phyloP scores from a whole-genome alignment of 2,329 filamentous ascomycete species.

The Talaromyces pinophilus region DNA sequence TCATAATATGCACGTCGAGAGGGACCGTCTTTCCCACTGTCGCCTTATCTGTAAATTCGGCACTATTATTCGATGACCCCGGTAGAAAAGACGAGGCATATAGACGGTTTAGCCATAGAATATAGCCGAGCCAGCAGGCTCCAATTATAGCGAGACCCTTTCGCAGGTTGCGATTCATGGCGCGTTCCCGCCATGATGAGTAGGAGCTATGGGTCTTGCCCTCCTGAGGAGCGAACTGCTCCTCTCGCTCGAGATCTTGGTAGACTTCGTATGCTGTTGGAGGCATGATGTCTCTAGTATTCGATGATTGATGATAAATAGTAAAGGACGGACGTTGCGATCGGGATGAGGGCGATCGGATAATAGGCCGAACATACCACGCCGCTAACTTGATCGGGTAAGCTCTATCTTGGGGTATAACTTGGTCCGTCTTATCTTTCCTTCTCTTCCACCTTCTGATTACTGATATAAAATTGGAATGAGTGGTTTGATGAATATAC shows the following conservation, averaged over 20 bases:
- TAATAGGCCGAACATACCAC: background rate
- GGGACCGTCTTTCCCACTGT: constrained; percentile 56
- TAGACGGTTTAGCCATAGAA: constrained; percentile 21
- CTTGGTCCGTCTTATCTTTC: background rate
- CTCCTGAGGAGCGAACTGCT: constrained; percentile 21
- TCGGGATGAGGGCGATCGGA: background rate
- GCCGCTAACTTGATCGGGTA: constrained; percentile 16
- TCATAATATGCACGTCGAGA: constrained; percentile 94
- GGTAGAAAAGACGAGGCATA: background rate
- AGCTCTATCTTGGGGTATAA: background rate
- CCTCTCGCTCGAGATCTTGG: constrained; percentile 22
- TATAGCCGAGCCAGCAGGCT: constrained; percentile 23
- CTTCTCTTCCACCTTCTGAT: background rate
- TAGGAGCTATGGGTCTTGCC: constrained; percentile 13
- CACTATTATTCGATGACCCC: background rate
- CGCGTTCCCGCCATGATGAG: constrained; percentile 21
- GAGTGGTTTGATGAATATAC: background rate
- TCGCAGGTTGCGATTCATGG: constrained; percentile 21
- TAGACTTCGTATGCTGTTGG: constrained; percentile 22
- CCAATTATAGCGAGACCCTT: constrained; percentile 20
- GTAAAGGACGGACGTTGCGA: background rate
- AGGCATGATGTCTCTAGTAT: constrained; percentile 8
- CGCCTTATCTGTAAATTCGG: constrained; percentile 16
- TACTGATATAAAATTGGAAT: background rate
- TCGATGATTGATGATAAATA: background rate